Percentiles rank a stretch among this genome's conserved stretches.
These are phyloP conservation scores for Aureobasidium sp. DNA, from an alignment of 2,329 filamentous ascomycete genomes.

Conservation along the genomic window DNA sequence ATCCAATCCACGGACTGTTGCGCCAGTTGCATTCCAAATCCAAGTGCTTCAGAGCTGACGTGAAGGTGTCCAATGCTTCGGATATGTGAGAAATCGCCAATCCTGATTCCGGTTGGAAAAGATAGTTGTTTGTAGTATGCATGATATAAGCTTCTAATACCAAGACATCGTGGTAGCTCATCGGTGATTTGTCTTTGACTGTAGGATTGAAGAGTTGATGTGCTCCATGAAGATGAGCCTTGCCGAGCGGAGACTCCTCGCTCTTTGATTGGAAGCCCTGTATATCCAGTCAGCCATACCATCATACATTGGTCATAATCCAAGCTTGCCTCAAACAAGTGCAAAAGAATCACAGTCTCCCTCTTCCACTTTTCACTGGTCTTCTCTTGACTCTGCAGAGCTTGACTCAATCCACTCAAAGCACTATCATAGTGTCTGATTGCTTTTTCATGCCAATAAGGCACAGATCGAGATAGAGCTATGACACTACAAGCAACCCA, in stretches of 20 bases:
- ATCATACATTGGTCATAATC: too few species aligned
- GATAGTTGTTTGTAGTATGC: conserved; percentile 19
- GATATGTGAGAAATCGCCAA: conserved; percentile 17
- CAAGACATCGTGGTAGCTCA: conserved; percentile 17
- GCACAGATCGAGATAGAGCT: conserved; percentile 8
- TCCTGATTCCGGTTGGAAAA: conserved; percentile 18
- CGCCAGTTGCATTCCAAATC: background rate
- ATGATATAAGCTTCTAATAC: conserved; percentile 23
- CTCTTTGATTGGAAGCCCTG: conserved; percentile 14
- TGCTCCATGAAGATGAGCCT: conserved; percentile 18
- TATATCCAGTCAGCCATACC: background rate
- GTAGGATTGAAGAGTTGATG: conserved; percentile 17
- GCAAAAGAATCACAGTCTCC: conserved; percentile 20
- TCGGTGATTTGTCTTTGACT: background rate
- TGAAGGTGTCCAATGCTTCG: background rate
- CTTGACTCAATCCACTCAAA: conserved; percentile 9
- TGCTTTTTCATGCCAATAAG: conserved; percentile 16
- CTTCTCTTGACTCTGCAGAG: background rate
- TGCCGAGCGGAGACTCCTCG: conserved; percentile 4
- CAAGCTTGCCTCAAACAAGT: conserved; percentile 19
- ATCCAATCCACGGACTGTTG: conserved; percentile 15
- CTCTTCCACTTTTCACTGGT: conserved; percentile 17
- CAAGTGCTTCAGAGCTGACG: background rate
- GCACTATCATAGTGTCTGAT: conserved; percentile 21
- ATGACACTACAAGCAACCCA: conserved; percentile 20